phyloP scores from a whole-genome alignment of 169 alveolate species.

The Eimeria maxima region DNA sequence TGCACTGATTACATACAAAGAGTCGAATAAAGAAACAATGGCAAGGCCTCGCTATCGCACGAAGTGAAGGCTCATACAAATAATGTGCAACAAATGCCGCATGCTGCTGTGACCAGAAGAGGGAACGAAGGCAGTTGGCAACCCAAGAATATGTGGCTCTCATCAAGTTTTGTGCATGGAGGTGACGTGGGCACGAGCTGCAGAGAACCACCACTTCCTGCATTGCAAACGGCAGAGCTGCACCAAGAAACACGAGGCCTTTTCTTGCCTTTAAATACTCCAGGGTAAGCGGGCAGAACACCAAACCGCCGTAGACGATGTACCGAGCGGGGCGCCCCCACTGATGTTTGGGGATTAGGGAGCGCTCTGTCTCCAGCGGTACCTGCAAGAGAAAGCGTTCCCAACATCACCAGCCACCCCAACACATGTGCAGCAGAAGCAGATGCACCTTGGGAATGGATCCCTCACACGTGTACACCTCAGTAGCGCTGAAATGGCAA shows the following conservation, averaged over 20 bases:
- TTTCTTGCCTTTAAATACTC: constrained; percentile 60
- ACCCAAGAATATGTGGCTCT: too few relatives aligned
- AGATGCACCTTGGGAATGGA: neutral
- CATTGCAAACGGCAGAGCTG: neutral
- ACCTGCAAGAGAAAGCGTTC: constrained; percentile 60
- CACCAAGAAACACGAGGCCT: neutral
- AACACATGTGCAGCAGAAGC: neutral
- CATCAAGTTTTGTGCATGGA: neutral
- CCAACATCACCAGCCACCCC: neutral
- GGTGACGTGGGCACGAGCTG: neutral
- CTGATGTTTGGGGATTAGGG: constrained; percentile 90
- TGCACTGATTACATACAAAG: neutral
- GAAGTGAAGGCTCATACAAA: neutral
- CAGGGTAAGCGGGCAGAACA: constrained; percentile 89
- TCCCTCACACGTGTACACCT: neutral
- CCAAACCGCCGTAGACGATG: constrained; percentile 91
- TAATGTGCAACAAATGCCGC: neutral
- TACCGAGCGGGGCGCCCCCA: constrained; percentile 91
- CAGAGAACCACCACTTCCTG: neutral
- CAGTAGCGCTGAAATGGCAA: neutral
- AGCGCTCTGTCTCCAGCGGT: constrained; percentile 86
- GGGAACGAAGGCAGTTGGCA: neutral
- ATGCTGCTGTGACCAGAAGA: neutral
- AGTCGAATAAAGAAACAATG: neutral
- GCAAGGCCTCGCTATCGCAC: constrained; percentile 1